Conservation (phyloP, 2,329 filamentous ascomycete species). For the Chaetomiaceae sp. region DNA sequence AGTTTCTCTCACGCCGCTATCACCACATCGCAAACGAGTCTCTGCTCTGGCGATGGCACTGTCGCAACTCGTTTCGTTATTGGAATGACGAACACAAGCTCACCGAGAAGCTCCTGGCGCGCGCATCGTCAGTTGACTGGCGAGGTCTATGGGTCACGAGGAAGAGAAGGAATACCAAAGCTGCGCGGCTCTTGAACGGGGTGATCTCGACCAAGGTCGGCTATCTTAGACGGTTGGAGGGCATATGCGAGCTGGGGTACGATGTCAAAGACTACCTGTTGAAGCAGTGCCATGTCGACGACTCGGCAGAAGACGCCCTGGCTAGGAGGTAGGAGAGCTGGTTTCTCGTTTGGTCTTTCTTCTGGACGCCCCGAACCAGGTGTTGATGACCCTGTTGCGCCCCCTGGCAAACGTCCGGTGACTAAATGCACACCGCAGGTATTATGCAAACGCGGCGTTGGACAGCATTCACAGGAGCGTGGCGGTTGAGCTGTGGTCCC, state of each 20-base stretch:
- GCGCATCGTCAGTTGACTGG: conserved; percentile 64
- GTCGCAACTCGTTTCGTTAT: conserved; percentile 61
- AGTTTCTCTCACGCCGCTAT: conserved; percentile 58
- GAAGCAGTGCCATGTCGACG: conserved; percentile 55
- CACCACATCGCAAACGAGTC: conserved; percentile 63
- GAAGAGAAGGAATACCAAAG: conserved; percentile 46
- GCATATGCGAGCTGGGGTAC: conserved; percentile 69
- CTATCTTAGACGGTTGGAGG: conserved; percentile 64
- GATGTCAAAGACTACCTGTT: conserved; percentile 84
- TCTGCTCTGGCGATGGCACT: conserved; percentile 76
- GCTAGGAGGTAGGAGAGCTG: conserved; percentile 54
- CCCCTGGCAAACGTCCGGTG: neutral
- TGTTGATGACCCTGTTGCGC: neutral
- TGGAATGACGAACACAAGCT: conserved; percentile 69
- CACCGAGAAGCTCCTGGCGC: conserved; percentile 46
- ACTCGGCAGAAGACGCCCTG: conserved; percentile 66
- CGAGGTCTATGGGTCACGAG: conserved; percentile 60
- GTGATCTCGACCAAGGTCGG: conserved; percentile 67
- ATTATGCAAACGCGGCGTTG: conserved; percentile 69
- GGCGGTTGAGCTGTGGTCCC: conserved; percentile 73
- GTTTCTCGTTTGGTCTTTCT: neutral
- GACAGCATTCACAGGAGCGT: conserved; percentile 75
- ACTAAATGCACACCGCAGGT: conserved; percentile 42
- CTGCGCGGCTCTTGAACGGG: conserved; percentile 55
- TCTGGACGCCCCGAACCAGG: no score